Evolutionary conservation across 176 grass and related monocot species (phyloP), one percentile per base, ranked within the genome.

Genomic region (Zoysia pacifica): DNA sequence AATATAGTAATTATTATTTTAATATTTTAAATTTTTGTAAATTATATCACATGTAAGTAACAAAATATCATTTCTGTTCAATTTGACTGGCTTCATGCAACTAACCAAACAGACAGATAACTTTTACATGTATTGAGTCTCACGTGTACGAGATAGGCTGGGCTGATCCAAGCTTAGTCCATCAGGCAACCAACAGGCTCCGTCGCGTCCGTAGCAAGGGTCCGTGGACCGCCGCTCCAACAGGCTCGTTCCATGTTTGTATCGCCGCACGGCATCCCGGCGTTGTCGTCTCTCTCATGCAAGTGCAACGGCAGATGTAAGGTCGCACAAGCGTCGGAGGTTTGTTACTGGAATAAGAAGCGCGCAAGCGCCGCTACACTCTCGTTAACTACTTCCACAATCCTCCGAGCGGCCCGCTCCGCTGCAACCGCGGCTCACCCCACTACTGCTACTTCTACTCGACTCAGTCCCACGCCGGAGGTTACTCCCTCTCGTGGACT

Each of bases 271-370:
- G n/a, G 8, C 59, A 60, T 60, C 56, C n/a, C 18, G 18, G 56
- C 56, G 56, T n/a, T 60, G 56, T 20, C 56, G 59, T 36, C 59
- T 5, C 59, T 49, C 48, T 9, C 45, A 28, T 47, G 36, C 68
- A 2, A 11, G 40, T 72, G 70, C 49, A 72, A 39, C 70, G 70
- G 49, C 49, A 35, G 18, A 16, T 58, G 50, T 28, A 62, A 77
- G 73, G 52, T 37, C 36, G 75, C 62, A 5, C 15, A 28, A 49
- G 36, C 5, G 35, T 5, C 38, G 77, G 70, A 35, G 39, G 53
- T 76, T 54, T 62, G 78, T 81, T 87, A 41, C 69, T 54, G 40
- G 7, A 51, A 36, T 51, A 45, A 69, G 54, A 48, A 48, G 73
- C 48, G 71, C 44, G 55, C 78, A 40, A 43, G 47, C 48, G 48